Conservation (phyloP, 352 stramenopile genomes). For the Aphanomyces astaci region DNA sequence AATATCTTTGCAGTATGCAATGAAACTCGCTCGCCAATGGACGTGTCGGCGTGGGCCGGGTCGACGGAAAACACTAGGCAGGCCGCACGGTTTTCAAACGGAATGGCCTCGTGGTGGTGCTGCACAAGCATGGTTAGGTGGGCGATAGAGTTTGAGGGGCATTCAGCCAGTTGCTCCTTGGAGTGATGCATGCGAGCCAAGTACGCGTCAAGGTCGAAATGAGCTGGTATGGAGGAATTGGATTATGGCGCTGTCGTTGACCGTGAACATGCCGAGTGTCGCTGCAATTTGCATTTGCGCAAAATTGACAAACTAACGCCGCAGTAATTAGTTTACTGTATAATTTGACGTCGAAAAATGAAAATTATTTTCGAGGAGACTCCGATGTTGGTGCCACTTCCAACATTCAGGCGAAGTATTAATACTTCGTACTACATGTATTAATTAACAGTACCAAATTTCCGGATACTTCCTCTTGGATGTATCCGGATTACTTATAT, state of each 20-base stretch:
- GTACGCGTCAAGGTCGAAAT: slow-evolving; percentile 18
- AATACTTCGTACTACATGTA: too few species aligned
- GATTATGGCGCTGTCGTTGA: background rate
- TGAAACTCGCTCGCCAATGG: slow-evolving; percentile 13
- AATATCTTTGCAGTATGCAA: background rate
- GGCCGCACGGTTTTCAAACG: slow-evolving; percentile 16
- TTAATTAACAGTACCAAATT: too few species aligned
- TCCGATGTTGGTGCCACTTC: too few species aligned
- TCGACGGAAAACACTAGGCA: slow-evolving; percentile 1
- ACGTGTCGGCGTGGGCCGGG: background rate
- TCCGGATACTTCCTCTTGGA: too few species aligned
- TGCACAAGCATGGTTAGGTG: background rate
- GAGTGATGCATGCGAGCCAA: background rate
- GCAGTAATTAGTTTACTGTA: too few species aligned
- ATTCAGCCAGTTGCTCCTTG: background rate
- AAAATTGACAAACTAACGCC: too few species aligned
- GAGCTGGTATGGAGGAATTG: background rate
- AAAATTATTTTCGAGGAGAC: too few species aligned
- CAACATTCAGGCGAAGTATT: too few species aligned
- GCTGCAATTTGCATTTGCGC: too few species aligned
- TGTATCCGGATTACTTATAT: too few species aligned
- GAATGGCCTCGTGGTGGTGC: slow-evolving; percentile 1
- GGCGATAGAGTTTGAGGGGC: background rate
- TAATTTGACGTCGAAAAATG: too few species aligned
- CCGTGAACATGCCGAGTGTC: background rate